phyloP scores from a whole-genome alignment of 495 filamentous ascomycete genomes.

The Chaetomidium leptoderma region DNA sequence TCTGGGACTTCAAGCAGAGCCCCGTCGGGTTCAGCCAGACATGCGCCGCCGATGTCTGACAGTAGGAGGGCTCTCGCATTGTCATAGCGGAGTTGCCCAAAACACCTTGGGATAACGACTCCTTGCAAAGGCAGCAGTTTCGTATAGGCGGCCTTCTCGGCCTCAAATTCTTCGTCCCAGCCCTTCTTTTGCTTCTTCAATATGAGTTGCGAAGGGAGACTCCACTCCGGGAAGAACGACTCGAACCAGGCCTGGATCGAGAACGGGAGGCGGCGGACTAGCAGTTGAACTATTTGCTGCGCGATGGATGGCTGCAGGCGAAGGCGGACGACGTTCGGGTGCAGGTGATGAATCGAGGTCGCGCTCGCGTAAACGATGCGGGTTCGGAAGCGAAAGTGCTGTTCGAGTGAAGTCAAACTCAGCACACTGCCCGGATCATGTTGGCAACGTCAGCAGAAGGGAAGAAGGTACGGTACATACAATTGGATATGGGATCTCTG shows the following conservation, averaged over 20 bases:
- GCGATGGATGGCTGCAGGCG: background rate
- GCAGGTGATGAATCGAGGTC: background rate
- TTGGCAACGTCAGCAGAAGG: background rate
- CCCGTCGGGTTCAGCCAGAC: background rate
- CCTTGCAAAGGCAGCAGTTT: background rate
- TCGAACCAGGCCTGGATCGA: background rate
- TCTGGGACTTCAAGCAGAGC: background rate
- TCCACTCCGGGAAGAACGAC: background rate
- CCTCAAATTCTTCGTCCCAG: conserved; percentile 5
- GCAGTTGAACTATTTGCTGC: background rate
- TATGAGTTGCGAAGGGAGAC: background rate
- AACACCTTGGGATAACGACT: background rate
- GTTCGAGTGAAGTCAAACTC: background rate
- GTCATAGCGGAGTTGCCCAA: background rate
- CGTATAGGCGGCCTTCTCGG: background rate
- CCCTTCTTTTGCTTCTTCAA: background rate
- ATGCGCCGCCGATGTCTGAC: background rate
- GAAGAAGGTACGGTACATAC: background rate
- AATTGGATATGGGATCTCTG: background rate
- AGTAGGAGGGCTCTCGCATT: background rate
- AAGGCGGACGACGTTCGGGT: background rate
- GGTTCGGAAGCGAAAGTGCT: background rate
- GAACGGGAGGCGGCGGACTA: background rate
- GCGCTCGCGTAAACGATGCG: background rate
- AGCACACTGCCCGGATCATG: background rate